Evolutionary conservation across 78 protist genomes (phyloP).

Genomic region (Pigoraptor vietnamica): DNA sequence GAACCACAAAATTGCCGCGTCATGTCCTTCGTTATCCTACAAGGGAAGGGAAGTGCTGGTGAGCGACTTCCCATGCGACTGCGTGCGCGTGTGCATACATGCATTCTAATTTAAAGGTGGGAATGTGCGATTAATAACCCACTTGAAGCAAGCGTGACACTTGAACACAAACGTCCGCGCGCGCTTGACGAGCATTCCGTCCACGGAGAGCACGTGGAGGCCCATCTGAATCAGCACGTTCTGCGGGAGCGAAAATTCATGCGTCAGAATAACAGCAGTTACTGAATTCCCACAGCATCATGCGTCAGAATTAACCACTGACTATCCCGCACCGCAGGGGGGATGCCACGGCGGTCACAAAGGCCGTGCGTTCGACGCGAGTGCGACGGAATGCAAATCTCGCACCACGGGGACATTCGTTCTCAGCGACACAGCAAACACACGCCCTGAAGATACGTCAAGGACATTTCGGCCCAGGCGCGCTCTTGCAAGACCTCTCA

Average conservation of each 20-base stretch:
- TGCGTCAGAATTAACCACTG: too few relatives aligned
- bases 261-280: too few relatives aligned
- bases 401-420: too few relatives aligned
- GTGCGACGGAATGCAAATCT: too few relatives aligned
- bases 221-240: conserved; percentile 79
- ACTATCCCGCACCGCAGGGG: too few relatives aligned
- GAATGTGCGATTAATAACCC: too few relatives aligned
- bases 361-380: too few relatives aligned
- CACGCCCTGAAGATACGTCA: background rate
- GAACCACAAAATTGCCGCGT: conserved; percentile 45
- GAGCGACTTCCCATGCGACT: background rate
- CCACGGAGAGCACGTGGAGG: conserved; percentile 44
- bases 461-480: too few relatives aligned
- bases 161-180: conserved; percentile 63
- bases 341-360: background rate
- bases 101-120: too few relatives aligned
- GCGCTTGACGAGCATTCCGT: conserved; percentile 61
- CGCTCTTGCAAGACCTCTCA: too few relatives aligned
- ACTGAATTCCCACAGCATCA: too few relatives aligned
- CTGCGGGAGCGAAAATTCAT: background rate
- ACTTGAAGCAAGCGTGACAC: conserved; percentile 80
- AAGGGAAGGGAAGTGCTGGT: background rate
- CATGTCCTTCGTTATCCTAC: conserved; percentile 35
- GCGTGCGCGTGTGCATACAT: too few relatives aligned
- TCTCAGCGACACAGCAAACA: background rate